Evolutionary conservation across 495 filamentous ascomycete genomes (phyloP).

Genomic region (Pseudomonodictys pantanalensis): DNA sequence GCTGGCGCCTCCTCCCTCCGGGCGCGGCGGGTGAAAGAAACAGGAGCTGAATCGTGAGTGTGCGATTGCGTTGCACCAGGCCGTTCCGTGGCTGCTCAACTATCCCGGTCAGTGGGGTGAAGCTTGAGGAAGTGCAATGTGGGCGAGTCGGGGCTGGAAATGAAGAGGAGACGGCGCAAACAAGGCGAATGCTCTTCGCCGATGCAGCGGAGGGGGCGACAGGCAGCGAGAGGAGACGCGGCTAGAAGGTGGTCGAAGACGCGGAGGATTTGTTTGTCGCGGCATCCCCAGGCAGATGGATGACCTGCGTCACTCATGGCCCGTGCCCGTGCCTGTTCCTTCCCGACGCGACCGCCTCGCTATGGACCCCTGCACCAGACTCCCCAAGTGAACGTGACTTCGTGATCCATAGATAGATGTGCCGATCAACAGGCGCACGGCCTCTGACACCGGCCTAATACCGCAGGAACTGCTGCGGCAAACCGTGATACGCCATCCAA

Average conservation of each 20-base stretch:
- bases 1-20: no score
- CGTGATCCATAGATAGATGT: neutral
- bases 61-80: neutral
- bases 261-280: neutral
- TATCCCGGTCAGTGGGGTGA: no score
- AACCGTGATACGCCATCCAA: conserved; percentile 22
- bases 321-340: neutral
- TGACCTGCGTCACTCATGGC: conserved; percentile 11
- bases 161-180: neutral
- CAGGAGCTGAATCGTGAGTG: no score
- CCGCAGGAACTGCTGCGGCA: no score
- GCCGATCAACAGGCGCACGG: neutral
- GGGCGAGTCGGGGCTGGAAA: no score
- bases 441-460: neutral
- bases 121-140: no score
- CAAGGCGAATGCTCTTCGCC: neutral
- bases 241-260: neutral
- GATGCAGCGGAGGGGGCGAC: neutral
- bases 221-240: conserved; percentile 5
- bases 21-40: no score
- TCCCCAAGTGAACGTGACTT: neutral
- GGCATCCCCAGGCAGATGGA: conserved; percentile 1
- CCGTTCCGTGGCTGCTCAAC: no score
- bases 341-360: neutral
- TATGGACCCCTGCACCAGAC: neutral